Evolutionary conservation across 2,329 filamentous ascomycete genomes (phyloP), one percentile per base, ranked within the genome.

Genomic region (Boeremia lycopersici): DNA sequence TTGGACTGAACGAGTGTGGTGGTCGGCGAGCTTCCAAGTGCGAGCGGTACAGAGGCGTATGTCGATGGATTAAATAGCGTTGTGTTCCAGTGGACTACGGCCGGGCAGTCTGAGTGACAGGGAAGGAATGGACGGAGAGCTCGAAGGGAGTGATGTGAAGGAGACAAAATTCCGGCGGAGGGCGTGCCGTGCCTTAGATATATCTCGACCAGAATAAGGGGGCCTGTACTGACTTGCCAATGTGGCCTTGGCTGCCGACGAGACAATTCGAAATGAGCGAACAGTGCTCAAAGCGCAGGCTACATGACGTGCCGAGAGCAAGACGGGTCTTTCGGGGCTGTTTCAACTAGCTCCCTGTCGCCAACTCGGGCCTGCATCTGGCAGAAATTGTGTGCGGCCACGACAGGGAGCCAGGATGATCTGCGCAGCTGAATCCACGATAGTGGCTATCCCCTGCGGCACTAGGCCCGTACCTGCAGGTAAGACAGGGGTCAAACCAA

Each of bases 231-330:
- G 66, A 68, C 64, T 68, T 62, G 61, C 63, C 60, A 64, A 64
- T 60, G 59, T 61, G 62, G 62, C 51, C 70, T 72, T 72, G 72
- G 68, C 72, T 62, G 59, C 59, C 68, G 69, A 67, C 69, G 67
- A 74, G 68, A 74, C 71, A 72, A 69, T 71, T 45, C 64, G 36
- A 74, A 74, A 74, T 74, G 68, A 72, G 69, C 58, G 67, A 67
- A 67, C 68, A 61, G 67, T 71, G 68, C 66, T 67, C 66, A 63
- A 65, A 72, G 70, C 71, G 65, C 67, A 64, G 65, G 65, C 66
- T 67, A 67, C 72, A 74, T 74, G 72, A 74, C 72, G 71, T 74
- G 69, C 71, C 72, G 71, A 64, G 67, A 65, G 60, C 61, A 67
- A 41, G 70, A 73, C 70, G 69, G 70, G 64, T 58, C 70, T 65